These are phyloP conservation scores for Pterocarpus macrocarpus DNA, from an alignment of 306 rosid genomes.

Conservation along the genomic window DNA sequence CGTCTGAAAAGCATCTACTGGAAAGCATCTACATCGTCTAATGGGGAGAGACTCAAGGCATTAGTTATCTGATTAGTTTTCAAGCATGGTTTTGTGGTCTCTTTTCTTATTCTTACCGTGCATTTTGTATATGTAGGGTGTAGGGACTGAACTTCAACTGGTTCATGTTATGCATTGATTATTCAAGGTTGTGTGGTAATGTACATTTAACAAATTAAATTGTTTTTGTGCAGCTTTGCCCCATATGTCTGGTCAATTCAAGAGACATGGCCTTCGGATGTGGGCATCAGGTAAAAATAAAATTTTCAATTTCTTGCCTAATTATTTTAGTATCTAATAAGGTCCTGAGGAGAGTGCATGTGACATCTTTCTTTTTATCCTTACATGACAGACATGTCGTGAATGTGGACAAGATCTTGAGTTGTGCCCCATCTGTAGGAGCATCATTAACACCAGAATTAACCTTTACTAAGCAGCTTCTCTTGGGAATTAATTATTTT, in stretches of 20 bases:
- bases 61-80: constrained; percentile 31
- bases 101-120: not conserved
- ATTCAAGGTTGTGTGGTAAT: not conserved
- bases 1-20: not conserved
- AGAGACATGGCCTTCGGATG: constrained; percentile 98
- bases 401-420: constrained; percentile 81
- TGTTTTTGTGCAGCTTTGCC: constrained; percentile 75
- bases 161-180: constrained; percentile 26
- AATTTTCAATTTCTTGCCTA: constrained; percentile 23
- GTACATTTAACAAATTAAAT: constrained; percentile 32
- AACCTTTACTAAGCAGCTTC: constrained; percentile 70
- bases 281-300: constrained; percentile 85
- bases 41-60: not conserved
- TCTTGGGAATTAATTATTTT: not conserved
- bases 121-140: not conserved
- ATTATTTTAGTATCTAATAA: not conserved
- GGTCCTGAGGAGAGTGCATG: constrained; percentile 18
- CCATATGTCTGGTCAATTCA: constrained; percentile 77
- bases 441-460: constrained; percentile 72
- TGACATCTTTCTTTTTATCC: constrained; percentile 18
- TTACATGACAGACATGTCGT: constrained; percentile 80
- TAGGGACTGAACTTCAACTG: constrained; percentile 15
- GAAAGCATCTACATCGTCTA: not conserved
- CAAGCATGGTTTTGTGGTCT: constrained; percentile 8
- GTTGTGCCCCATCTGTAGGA: constrained; percentile 92